A percentile compares a stretch with the other conserved stretches of the same genome.
Evolutionary conservation across 2,329 filamentous ascomycete species (phyloP).

Genomic region (Scopulariopsis brevicaulis): DNA sequence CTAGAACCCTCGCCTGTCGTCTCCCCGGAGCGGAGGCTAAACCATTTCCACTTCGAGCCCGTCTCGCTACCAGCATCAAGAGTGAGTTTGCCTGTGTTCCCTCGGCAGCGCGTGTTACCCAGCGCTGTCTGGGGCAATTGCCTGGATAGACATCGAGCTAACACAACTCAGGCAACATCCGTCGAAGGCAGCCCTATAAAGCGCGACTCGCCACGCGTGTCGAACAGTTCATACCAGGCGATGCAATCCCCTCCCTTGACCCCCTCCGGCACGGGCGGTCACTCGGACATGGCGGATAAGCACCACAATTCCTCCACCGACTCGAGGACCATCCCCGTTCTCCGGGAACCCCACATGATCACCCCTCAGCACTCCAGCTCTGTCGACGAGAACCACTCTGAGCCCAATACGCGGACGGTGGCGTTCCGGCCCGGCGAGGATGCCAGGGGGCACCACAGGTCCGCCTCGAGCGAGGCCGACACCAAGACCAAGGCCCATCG

Average conservation of each 20-base stretch:
- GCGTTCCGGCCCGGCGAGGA: slow-evolving; percentile 30
- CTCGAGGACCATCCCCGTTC: background rate
- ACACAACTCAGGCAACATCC: slow-evolving; percentile 2
- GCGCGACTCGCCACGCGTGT: background rate
- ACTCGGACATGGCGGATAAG: slow-evolving; percentile 13
- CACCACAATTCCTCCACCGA: background rate
- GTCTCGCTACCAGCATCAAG: slow-evolving; percentile 78
- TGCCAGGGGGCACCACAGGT: slow-evolving; percentile 19
- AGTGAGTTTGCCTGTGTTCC: slow-evolving; percentile 43
- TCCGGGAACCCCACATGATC: slow-evolving; percentile 34
- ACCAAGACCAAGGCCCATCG: slow-evolving; percentile 27
- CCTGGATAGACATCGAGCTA: background rate
- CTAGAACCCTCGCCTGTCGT: background rate
- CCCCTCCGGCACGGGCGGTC: slow-evolving; percentile 56
- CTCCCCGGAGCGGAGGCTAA: slow-evolving; percentile 73
- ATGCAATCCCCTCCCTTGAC: slow-evolving; percentile 68
- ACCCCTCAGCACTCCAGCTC: slow-evolving; percentile 57
- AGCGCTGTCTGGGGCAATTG: background rate
- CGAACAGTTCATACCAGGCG: background rate
- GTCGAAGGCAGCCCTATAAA: background rate
- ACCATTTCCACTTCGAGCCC: slow-evolving; percentile 81
- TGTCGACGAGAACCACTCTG: slow-evolving; percentile 35
- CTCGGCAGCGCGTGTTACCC: background rate
- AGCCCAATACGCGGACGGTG: slow-evolving; percentile 25
- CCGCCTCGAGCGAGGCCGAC: slow-evolving; percentile 12